Percentiles rank a stretch among this genome's conserved stretches.
These are phyloP conservation scores for Neofusicoccum sp. DNA, from an alignment of 2,329 filamentous ascomycete species.

Conservation along the genomic window DNA sequence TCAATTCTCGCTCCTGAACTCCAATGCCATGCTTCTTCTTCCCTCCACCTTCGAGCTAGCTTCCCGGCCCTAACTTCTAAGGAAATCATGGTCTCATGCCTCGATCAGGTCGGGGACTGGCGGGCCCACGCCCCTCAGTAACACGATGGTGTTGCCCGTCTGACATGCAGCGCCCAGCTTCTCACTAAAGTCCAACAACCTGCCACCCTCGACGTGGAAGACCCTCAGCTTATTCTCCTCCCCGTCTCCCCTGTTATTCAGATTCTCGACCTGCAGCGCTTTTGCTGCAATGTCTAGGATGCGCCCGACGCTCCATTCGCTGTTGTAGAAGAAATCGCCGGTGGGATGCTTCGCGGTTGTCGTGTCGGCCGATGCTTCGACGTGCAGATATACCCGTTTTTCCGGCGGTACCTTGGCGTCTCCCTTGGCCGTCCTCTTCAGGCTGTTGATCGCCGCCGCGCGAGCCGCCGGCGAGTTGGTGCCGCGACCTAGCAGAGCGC, in stretches of 20 bases:
- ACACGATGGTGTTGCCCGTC: conserved; percentile 86
- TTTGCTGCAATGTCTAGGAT: conserved; percentile 78
- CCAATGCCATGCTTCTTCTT: background rate
- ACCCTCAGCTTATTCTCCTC: conserved; percentile 82
- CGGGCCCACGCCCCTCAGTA: conserved; percentile 83
- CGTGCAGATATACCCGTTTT: conserved; percentile 86
- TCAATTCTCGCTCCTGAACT: conserved; percentile 5
- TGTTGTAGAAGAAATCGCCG: conserved; percentile 53
- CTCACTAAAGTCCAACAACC: conserved; percentile 84
- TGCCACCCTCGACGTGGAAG: conserved; percentile 89
- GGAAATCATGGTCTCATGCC: conserved; percentile 24
- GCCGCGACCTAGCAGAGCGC: background rate
- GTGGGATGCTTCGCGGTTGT: conserved; percentile 79
- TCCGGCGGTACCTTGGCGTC: conserved; percentile 78
- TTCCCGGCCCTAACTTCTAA: background rate
- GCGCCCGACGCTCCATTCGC: conserved; percentile 86
- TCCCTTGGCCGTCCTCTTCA: conserved; percentile 89
- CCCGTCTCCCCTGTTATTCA: conserved; percentile 76
- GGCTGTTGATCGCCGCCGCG: conserved; percentile 68
- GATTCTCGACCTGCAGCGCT: conserved; percentile 75
- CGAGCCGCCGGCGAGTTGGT: conserved; percentile 59
- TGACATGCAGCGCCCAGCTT: conserved; percentile 74
- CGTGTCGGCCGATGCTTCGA: conserved; percentile 87
- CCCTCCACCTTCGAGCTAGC: background rate
- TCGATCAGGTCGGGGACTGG: conserved; percentile 72